Base-by-base conservation (phyloP, 805 yeast genomes). In the Candida dajiaensis region DNA sequence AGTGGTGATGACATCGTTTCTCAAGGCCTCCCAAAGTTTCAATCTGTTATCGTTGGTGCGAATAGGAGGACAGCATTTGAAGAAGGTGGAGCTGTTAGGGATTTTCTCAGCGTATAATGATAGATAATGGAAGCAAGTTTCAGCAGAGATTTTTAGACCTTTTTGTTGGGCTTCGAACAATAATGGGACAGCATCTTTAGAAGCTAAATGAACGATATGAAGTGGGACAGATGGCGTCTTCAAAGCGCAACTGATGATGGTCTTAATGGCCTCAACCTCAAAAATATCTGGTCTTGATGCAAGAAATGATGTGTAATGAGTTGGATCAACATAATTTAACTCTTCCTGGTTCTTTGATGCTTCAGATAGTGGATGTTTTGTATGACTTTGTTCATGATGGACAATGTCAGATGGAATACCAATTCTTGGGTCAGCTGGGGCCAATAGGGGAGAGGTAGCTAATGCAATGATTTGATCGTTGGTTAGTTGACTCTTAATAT, bases 61-160 rank as follows among this genome's bases (percentile, higher is more conserved):
- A 54, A 90, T 90, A 2, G 98, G 98, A 1, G 98, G 98, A 64
- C 97, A 92, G 62, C 97, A 92, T 66, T 90, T 90, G 74, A 76
- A 88, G 58, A 83, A 87, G 5, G 97, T 90, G 13, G 83, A 80
- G 44, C 87, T 79, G 56, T 81, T 76, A 18, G 89, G 82, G 45
- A 90, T 88, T 21, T 73, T 71, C 60, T 90, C 97, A 3, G 96
- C 86, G 3, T 76, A 72, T 39, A 90, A 71, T 2, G 92, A 76
- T 44, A 90, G 71, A 64, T 90, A 90, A 63, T 90, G 98, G 77
- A 89, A 90, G 64, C 98, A 90, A 0, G 98, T 92, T 64, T 90
- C 98, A 2, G 89, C 96, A 0, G 94, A 71, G 43, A 90, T 72
- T 28, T 86, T 87, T 41, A 85, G 65, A 0, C 74, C 73, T 38